These are phyloP conservation scores for Diplocarpon rosae DNA, from an alignment of 2,329 filamentous ascomycete genomes.

Conservation along the genomic window DNA sequence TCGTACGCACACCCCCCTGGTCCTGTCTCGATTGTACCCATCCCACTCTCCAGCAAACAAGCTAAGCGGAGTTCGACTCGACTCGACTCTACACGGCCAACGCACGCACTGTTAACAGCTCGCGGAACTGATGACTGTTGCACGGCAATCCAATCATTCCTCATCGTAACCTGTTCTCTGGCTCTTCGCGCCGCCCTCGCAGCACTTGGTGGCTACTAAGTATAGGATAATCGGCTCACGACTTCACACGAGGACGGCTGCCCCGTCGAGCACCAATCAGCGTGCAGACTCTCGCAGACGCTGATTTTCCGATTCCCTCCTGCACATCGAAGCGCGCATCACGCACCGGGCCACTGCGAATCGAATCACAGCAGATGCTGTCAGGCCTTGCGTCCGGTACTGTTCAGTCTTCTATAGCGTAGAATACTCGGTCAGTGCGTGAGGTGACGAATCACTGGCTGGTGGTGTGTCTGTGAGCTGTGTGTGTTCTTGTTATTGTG, in stretches of 20 bases:
- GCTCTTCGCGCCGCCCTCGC: constrained; percentile 12
- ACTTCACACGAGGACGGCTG: constrained; percentile 6
- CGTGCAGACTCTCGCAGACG: constrained; percentile 9
- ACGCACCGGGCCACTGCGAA: constrained; percentile 17
- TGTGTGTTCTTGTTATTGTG: no score
- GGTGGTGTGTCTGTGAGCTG: no score
- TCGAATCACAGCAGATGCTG: constrained; percentile 6
- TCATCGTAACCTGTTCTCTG: not conserved
- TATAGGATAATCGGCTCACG: constrained; percentile 13
- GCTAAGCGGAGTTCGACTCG: no score
- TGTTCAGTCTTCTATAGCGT: constrained; percentile 1
- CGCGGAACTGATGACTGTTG: no score
- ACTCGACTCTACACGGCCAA: no score
- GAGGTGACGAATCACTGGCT: not conserved
- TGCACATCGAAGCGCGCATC: constrained; percentile 23
- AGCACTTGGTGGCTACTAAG: constrained; percentile 16
- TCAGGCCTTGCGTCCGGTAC: constrained; percentile 1
- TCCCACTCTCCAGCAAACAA: no score
- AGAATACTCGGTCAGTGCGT: not conserved
- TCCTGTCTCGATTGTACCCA: no score
- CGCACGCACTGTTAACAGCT: no score
- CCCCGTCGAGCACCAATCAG: constrained; percentile 14
- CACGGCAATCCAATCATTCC: not conserved
- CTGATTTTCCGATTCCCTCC: constrained; percentile 12
- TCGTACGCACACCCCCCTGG: no score